Base-by-base conservation (phyloP, 2,329 filamentous ascomycete genomes). In the Thelonectria discophora region DNA sequence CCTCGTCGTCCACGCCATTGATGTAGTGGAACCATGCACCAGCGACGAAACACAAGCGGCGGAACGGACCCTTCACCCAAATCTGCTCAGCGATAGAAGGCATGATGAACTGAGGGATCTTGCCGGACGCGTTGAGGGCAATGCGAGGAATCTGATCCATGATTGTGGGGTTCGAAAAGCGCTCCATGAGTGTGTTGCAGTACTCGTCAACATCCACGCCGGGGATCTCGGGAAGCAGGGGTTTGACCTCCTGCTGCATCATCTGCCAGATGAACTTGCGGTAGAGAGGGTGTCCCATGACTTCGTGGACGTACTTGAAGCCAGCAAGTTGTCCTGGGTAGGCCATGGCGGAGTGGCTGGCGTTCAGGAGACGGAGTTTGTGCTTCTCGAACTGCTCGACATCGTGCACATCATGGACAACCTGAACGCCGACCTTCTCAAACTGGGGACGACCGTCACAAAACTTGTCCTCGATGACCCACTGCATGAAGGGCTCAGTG, bases 341-440 rank as follows among this genome's bases (percentile, higher is more conserved):
- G 15, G 80, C 80, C 56, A 85, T 77, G 56, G 82, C 81, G 0
- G 82, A 83, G 78, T 85, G 82, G 54, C 78, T 80, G 62, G 79
- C 82, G 69, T 85, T 85, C 60, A 85, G 80, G 57, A 85, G 78
- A 17, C 82, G 82, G 39, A 85, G 80, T 77, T 85, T 85, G 78
- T 84, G 82, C 77, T 81, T 84, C 78, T 85, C 82, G 64, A 84
- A 85, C 69, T 82, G 73, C 74, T 85, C 82, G 27, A 85, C 82
- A 13, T 80, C 78, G 67, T 82, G 76, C n/a, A 84, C 81, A 55
- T 82, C 75, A 58, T 77, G 74, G 65, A 84, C 82, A 7, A 85
- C 77, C 75, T 85, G 82, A 3, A 82, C 81, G 55, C 82, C 82
- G 42, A 81, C 82, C 72, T 81, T 81, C 47, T 84, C 82, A 49